These are phyloP conservation scores for Xenoacremonium recifei DNA, from an alignment of 2,329 filamentous ascomycete genomes.

Conservation along the genomic window DNA sequence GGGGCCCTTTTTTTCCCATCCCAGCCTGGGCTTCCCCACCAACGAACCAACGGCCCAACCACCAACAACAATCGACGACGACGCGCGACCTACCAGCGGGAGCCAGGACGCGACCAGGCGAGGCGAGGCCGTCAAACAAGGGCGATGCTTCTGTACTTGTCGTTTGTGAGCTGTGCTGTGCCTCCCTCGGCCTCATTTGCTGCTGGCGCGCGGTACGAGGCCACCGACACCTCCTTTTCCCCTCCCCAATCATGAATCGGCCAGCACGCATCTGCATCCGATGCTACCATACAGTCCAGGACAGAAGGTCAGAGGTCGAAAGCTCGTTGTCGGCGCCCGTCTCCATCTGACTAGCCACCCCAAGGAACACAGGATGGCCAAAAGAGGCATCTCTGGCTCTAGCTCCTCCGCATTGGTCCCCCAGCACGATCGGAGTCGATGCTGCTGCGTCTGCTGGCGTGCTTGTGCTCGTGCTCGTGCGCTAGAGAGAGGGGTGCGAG, in stretches of 20 bases:
- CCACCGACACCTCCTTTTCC: too few relatives aligned
- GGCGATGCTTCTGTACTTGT: too few relatives aligned
- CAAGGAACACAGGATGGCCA: background rate
- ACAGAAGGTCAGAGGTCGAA: background rate
- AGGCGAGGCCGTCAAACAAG: too few relatives aligned
- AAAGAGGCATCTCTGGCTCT: constrained; percentile 10
- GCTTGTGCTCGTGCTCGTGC: too few relatives aligned
- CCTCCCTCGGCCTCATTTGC: background rate
- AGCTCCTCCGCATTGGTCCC: constrained; percentile 22
- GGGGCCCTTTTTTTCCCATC: constrained; percentile 17
- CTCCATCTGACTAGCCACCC: background rate
- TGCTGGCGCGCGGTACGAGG: background rate
- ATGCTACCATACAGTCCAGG: too few relatives aligned
- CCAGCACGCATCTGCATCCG: too few relatives aligned
- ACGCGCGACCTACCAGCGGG: constrained; percentile 19
- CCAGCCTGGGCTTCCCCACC: constrained; percentile 18
- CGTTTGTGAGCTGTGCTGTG: too few relatives aligned
- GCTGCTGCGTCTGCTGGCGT: constrained; percentile 14
- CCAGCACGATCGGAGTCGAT: constrained; percentile 21
- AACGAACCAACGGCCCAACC: constrained; percentile 15
- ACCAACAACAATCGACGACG: constrained; percentile 13
- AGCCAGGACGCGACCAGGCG: constrained; percentile 21
- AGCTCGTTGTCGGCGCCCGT: background rate
- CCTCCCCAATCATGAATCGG: too few relatives aligned
- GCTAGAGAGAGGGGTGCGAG: background rate